These are phyloP conservation scores for Fusarium sulawesiense DNA, from an alignment of 2,329 filamentous ascomycete species.

Conservation along the genomic window DNA sequence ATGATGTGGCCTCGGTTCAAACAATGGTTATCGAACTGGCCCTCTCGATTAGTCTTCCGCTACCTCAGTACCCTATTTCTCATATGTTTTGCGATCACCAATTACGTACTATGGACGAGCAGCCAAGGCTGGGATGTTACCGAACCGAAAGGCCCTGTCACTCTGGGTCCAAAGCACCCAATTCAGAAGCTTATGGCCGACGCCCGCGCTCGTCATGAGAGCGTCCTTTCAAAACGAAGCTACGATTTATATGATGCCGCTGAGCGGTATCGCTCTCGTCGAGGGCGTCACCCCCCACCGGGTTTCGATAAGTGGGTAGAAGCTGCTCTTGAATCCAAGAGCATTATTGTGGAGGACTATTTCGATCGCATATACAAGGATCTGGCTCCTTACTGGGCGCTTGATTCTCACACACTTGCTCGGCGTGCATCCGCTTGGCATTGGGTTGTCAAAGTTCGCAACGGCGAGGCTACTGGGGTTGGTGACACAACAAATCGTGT, in stretches of 20 bases:
- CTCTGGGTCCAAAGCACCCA: conserved; percentile 55
- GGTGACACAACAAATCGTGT: conserved; percentile 57
- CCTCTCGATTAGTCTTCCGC: conserved; percentile 47
- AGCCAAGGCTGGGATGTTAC: conserved; percentile 43
- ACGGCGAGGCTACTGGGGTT: conserved; percentile 54
- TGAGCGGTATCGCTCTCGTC: conserved; percentile 64
- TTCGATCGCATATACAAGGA: conserved; percentile 74
- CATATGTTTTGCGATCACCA: conserved; percentile 45
- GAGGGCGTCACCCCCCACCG: conserved; percentile 71
- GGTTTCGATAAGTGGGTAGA: conserved; percentile 71
- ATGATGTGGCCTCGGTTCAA: conserved; percentile 46
- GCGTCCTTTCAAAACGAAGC: conserved; percentile 58
- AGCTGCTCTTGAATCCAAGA: conserved; percentile 62
- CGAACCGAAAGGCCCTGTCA: conserved; percentile 40
- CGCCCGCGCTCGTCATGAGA: conserved; percentile 57
- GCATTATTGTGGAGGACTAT: conserved; percentile 71
- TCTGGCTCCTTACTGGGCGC: conserved; percentile 69
- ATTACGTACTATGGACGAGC: conserved; percentile 49
- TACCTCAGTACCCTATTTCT: conserved; percentile 44
- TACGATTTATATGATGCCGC: conserved; percentile 63
- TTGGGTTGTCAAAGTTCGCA: conserved; percentile 61
- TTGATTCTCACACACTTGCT: conserved; percentile 57
- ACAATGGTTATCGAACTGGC: conserved; percentile 45
- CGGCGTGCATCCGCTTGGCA: conserved; percentile 57
- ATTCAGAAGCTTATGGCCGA: conserved; percentile 62